phyloP scores from a whole-genome alignment of 805 yeast genomes.

The Wickerhamiella domercqiae region DNA sequence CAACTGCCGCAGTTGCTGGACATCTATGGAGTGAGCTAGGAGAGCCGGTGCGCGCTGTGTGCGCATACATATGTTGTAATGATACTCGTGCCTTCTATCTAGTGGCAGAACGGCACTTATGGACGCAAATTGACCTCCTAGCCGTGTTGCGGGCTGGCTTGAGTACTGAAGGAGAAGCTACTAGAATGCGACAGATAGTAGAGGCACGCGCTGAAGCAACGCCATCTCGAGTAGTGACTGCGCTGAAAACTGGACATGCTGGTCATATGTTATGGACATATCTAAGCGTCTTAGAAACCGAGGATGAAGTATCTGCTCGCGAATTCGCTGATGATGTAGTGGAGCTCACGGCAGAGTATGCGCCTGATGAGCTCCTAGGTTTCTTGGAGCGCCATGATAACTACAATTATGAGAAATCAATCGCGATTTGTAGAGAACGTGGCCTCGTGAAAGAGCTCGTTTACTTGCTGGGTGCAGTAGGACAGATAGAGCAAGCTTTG shows the following conservation, averaged over 20 bases:
- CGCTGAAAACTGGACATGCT: conserved; percentile 26
- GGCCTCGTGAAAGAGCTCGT: conserved; percentile 57
- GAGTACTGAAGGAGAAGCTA: conserved; percentile 8
- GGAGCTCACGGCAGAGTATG: conserved; percentile 46
- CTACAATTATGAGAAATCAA: conserved; percentile 53
- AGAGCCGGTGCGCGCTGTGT: conserved; percentile 48
- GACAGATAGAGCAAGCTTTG: conserved; percentile 64
- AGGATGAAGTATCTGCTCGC: conserved; percentile 40
- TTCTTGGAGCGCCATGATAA: conserved; percentile 43
- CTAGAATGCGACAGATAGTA: conserved; percentile 1
- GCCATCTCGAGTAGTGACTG: conserved; percentile 35
- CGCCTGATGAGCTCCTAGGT: conserved; percentile 37
- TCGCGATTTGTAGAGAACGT: conserved; percentile 43
- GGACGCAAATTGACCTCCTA: conserved; percentile 26
- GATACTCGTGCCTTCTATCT: conserved; percentile 43
- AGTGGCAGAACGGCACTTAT: conserved; percentile 46
- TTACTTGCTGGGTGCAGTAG: conserved; percentile 64
- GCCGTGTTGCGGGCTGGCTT: background rate
- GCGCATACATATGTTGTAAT: conserved; percentile 41
- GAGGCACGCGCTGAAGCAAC: conserved; percentile 30
- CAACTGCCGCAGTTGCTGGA: conserved; percentile 16
- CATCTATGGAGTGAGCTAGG: conserved; percentile 40
- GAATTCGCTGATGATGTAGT: conserved; percentile 56
- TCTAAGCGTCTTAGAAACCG: conserved; percentile 39
- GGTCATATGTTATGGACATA: conserved; percentile 37